These are phyloP conservation scores for Alternaria tenuissima DNA, from an alignment of 2,329 filamentous ascomycete genomes.

Conservation along the genomic window DNA sequence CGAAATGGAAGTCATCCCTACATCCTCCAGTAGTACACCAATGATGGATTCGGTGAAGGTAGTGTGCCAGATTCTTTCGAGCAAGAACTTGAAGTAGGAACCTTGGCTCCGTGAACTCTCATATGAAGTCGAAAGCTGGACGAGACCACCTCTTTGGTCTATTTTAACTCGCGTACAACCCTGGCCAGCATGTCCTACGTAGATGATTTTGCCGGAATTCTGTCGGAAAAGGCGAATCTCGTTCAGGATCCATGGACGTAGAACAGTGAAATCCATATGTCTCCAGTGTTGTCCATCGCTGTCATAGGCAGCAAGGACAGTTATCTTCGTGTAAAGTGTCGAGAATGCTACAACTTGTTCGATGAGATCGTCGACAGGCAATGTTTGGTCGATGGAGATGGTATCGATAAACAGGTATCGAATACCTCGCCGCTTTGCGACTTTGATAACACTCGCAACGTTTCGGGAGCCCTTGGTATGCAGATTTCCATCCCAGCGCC, in stretches of 20 bases:
- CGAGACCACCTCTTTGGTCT: too few relatives aligned
- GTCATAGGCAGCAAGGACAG: not conserved
- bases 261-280: not conserved
- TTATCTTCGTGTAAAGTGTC: not conserved
- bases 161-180: too few relatives aligned
- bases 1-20: too few relatives aligned
- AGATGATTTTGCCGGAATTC: not conserved
- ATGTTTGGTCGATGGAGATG: not conserved
- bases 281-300: too few relatives aligned
- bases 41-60: too few relatives aligned
- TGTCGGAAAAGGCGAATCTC: not conserved
- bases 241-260: not conserved
- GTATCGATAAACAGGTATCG: not conserved
- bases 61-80: too few relatives aligned
- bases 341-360: not conserved
- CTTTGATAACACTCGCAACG: not conserved
- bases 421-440: not conserved
- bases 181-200: not conserved
- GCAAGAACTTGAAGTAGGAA: too few relatives aligned
- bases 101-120: too few relatives aligned
- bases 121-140: too few relatives aligned
- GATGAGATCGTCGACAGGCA: not conserved
- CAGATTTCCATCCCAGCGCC: not conserved
- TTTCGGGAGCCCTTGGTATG: not conserved
- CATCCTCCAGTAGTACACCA: too few relatives aligned